Conservation (phyloP, 805 yeast species). For the Pichia heedii region DNA sequence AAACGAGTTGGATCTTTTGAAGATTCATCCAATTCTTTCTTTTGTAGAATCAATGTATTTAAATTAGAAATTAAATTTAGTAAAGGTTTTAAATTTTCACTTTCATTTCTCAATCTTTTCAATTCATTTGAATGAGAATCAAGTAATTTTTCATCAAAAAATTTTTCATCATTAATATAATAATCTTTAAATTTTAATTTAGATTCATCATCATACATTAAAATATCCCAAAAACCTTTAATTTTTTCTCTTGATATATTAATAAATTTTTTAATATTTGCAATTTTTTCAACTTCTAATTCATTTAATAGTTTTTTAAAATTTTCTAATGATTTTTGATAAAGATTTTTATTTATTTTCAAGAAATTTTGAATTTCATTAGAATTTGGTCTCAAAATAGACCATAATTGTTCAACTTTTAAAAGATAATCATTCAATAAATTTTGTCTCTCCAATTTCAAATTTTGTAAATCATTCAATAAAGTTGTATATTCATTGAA, state of each 20-base stretch:
- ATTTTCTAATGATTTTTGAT: slow-evolving; percentile 37
- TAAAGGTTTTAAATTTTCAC: slow-evolving; percentile 43
- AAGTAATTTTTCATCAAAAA: slow-evolving; percentile 50
- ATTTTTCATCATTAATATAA: slow-evolving; percentile 29
- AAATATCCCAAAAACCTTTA: slow-evolving; percentile 48
- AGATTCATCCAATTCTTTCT: slow-evolving; percentile 53
- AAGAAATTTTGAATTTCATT: slow-evolving; percentile 28
- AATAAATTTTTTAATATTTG: slow-evolving; percentile 61
- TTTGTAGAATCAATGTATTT: slow-evolving; percentile 49
- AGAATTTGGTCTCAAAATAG: slow-evolving; percentile 30
- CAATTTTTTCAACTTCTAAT: slow-evolving; percentile 50
- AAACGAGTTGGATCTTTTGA: slow-evolving; percentile 75
- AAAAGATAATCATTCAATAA: slow-evolving; percentile 27
- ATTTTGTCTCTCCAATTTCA: slow-evolving; percentile 30
- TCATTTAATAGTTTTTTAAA: slow-evolving; percentile 49
- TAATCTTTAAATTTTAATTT: slow-evolving; percentile 37
- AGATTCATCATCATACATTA: slow-evolving; percentile 50
- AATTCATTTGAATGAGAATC: slow-evolving; percentile 59
- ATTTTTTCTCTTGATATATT: slow-evolving; percentile 52
- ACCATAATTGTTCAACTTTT: slow-evolving; percentile 36
- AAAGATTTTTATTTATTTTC: slow-evolving; percentile 37
- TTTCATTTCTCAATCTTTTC: slow-evolving; percentile 38
- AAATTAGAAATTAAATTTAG: slow-evolving; percentile 48
- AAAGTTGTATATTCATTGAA: slow-evolving; percentile 12
- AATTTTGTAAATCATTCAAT: slow-evolving; percentile 18